Base-by-base conservation (phyloP, 257 asterid species). In the Agastache rugosa region DNA sequence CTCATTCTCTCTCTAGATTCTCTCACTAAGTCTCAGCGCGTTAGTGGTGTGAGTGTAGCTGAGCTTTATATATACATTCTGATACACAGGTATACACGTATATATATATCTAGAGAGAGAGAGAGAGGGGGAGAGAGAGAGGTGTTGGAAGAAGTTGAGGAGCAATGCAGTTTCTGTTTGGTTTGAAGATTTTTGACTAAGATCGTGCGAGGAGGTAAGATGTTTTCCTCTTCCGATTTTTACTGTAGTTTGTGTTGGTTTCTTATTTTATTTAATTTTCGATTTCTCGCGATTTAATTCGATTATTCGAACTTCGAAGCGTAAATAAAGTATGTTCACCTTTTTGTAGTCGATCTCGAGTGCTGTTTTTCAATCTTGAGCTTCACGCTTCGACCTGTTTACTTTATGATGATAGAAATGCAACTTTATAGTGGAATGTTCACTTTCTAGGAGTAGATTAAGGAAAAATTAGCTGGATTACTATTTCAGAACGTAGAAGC, bases 271-370 rank as follows among this genome's bases (percentile, higher is more conserved):
- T n/a, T 48, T 19, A 6, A 7, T 54, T 37, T 69, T 44, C 60
- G 27, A 17, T 51, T 79, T 34, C 23, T 71, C 16, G n/a, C 55
- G 39, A 63, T 71, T 61, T 64, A 20, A 51, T 73, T 59, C 14
- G 37, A 67, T 77, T 73, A 61, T 67, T 74, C 63, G 44, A 39
- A 39, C 11, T 39, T 39, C 74, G 71, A 74, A 72, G 83, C 75
- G 75, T 79, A 60, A 19, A 45, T 66, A 66, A 78, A 72, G 83
- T 63, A 71, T 78, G 63, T 42, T 68, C 56, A 35, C 82, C 74
- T 67, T 77, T 77, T 77, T 77, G 25, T 54, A 50, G 41, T 66
- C 73, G 77, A 78, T 78, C 83, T 77, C 78, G 47, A 77, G 71
- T 67, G 72, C 78, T 22, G 70, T 62, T 64, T 29, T 25, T 67